phyloP scores from a whole-genome alignment of 768 basidiomycete species.

The Pleurotus ostreatus region DNA sequence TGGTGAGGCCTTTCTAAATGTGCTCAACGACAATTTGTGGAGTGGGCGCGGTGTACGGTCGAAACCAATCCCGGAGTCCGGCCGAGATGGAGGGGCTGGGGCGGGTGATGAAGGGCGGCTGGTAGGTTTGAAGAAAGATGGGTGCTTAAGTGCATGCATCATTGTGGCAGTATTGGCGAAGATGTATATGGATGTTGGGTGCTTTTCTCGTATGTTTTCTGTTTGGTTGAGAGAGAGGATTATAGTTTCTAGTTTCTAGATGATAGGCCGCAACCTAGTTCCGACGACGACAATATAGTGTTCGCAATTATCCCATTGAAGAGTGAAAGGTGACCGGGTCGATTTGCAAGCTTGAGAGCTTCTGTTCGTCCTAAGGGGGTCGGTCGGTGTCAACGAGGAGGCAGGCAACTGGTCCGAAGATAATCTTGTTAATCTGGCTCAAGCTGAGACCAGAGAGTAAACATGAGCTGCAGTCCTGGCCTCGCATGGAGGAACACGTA shows the following conservation, averaged over 20 bases:
- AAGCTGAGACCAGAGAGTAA: slow-evolving; percentile 27
- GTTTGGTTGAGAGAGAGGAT: slow-evolving; percentile 10
- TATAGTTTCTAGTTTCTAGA: slow-evolving; percentile 30
- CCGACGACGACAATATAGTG: slow-evolving; percentile 21
- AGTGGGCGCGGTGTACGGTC: slow-evolving; percentile 50
- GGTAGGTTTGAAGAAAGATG: slow-evolving; percentile 59
- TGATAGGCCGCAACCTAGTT: slow-evolving; percentile 38
- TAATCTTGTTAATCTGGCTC: slow-evolving; percentile 50
- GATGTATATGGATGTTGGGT: slow-evolving; percentile 13
- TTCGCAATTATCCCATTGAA: slow-evolving; percentile 52
- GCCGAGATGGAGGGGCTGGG: slow-evolving; percentile 31
- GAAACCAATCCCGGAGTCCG: slow-evolving; percentile 31
- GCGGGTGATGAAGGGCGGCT: slow-evolving; percentile 64
- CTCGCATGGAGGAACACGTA: slow-evolving; percentile 15
- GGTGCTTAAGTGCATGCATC: slow-evolving; percentile 70
- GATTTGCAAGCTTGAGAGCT: slow-evolving; percentile 15
- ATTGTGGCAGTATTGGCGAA: slow-evolving; percentile 22
- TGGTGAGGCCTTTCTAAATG: slow-evolving; percentile 54
- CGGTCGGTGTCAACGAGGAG: slow-evolving; percentile 66
- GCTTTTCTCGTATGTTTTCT: slow-evolving; percentile 7
- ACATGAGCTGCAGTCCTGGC: slow-evolving; percentile 6
- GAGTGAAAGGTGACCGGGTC: slow-evolving; percentile 24
- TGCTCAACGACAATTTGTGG: slow-evolving; percentile 55
- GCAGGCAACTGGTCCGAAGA: slow-evolving; percentile 58
- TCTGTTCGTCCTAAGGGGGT: slow-evolving; percentile 60